Conservation (phyloP, 1,139 yeast genomes). For the Barnettozyma hawaiiensis region DNA sequence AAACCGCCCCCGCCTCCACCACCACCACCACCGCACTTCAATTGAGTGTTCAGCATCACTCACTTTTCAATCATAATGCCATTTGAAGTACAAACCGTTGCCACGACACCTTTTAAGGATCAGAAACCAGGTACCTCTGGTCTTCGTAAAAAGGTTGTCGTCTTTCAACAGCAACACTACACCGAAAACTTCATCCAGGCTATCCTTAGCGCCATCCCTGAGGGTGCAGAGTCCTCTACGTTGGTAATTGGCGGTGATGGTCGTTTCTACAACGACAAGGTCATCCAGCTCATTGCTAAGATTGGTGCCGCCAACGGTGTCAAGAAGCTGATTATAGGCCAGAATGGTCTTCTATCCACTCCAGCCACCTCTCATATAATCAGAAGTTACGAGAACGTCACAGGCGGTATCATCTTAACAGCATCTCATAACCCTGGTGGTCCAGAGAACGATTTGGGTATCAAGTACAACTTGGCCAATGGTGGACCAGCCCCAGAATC, state of each 20-base stretch:
- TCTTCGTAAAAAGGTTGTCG: conserved; percentile 81
- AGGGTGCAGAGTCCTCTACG: conserved; percentile 68
- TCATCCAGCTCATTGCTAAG: conserved; percentile 72
- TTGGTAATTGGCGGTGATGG: conserved; percentile 97
- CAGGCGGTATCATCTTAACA: conserved; percentile 94
- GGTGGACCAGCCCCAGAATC: conserved; percentile 99
- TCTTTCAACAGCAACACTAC: conserved; percentile 75
- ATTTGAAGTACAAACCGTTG: conserved; percentile 11
- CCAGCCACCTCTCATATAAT: conserved; percentile 95
- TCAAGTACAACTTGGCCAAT: conserved; percentile 88
- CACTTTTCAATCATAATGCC: no score
- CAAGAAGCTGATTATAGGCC: conserved; percentile 77
- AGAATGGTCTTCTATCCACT: conserved; percentile 81
- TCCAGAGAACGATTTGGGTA: conserved; percentile 86
- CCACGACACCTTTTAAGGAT: conserved; percentile 76
- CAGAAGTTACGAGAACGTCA: conserved; percentile 60
- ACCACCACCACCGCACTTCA: neutral
- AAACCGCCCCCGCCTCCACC: neutral
- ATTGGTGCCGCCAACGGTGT: conserved; percentile 94
- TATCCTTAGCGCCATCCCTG: conserved; percentile 81
- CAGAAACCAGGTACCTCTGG: conserved; percentile 99
- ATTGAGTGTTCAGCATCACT: neutral
- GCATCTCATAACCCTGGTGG: conserved; percentile 99
- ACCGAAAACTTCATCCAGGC: conserved; percentile 94
- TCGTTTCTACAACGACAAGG: conserved; percentile 79